Conservation (phyloP, 768 basidiomycete genomes). For the Boletus vinaceobasis region DNA sequence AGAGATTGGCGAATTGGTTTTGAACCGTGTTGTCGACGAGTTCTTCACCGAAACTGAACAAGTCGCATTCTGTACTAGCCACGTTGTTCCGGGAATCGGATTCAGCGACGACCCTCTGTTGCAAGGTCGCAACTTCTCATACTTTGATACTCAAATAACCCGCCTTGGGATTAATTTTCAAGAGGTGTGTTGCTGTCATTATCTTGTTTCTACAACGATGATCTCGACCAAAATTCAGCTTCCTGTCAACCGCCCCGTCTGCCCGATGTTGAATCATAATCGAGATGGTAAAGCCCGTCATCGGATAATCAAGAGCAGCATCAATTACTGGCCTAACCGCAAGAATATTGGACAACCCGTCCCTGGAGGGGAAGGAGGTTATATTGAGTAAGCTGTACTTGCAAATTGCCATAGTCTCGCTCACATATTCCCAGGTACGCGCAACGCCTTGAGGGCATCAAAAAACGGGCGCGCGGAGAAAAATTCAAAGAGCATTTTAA, state of each 20-base stretch:
- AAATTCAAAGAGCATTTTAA: constrained; percentile 77
- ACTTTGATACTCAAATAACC: constrained; percentile 81
- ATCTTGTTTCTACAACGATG: neutral
- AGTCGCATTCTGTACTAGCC: constrained; percentile 78
- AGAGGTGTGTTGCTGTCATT: constrained; percentile 38
- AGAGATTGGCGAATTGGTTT: constrained; percentile 70
- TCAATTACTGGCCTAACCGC: constrained; percentile 88
- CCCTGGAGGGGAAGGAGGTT: constrained; percentile 51
- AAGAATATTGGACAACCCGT: constrained; percentile 47
- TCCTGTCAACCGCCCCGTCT: constrained; percentile 80
- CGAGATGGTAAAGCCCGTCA: constrained; percentile 60
- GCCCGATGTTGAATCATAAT: constrained; percentile 68
- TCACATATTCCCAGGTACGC: constrained; percentile 37
- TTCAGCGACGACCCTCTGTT: constrained; percentile 77
- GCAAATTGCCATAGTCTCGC: neutral
- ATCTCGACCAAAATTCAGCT: constrained; percentile 38
- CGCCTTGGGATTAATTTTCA: constrained; percentile 81
- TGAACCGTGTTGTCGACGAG: constrained; percentile 63
- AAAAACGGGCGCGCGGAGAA: constrained; percentile 56
- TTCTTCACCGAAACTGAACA: constrained; percentile 89
- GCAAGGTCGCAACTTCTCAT: constrained; percentile 85
- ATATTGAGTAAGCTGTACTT: constrained; percentile 43
- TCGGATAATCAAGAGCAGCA: constrained; percentile 50
- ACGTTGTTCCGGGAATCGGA: constrained; percentile 60
- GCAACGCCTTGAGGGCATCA: constrained; percentile 51